phyloP scores from a whole-genome alignment of 352 stramenopile species.

The Globisporangium iwayamae region DNA sequence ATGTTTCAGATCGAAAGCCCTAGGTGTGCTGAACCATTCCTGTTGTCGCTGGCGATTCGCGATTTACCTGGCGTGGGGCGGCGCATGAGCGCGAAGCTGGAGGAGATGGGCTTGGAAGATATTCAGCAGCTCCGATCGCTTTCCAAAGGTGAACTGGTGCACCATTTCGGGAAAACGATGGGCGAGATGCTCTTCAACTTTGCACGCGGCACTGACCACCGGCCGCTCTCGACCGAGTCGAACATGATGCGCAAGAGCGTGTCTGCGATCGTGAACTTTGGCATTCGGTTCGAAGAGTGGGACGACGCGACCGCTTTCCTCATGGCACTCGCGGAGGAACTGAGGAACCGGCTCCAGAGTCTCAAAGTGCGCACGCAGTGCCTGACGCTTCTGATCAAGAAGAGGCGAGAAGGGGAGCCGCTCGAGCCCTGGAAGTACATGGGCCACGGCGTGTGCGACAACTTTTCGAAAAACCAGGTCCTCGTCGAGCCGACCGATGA shows the following conservation, averaged over 20 bases:
- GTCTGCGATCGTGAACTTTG: slow-evolving; percentile 91
- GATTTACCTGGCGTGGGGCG: slow-evolving; percentile 84
- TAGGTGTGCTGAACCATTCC: slow-evolving; percentile 51
- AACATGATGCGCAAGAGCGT: slow-evolving; percentile 86
- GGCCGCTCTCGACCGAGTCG: slow-evolving; percentile 60
- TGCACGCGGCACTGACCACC: slow-evolving; percentile 71
- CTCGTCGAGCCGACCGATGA: slow-evolving; percentile 58
- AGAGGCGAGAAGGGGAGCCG: slow-evolving; percentile 56
- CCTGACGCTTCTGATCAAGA: slow-evolving; percentile 85
- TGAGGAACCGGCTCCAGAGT: slow-evolving; percentile 55
- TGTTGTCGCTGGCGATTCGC: slow-evolving; percentile 57
- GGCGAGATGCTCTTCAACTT: slow-evolving; percentile 74
- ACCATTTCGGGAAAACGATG: slow-evolving; percentile 61
- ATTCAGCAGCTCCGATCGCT: slow-evolving; percentile 59
- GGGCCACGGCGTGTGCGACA: slow-evolving; percentile 84
- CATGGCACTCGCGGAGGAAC: slow-evolving; percentile 68
- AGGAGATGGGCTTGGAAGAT: slow-evolving; percentile 57
- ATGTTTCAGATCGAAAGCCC: slow-evolving; percentile 55
- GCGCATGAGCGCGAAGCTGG: slow-evolving; percentile 60
- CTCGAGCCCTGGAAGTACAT: slow-evolving; percentile 85
- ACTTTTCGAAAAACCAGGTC: slow-evolving; percentile 73
- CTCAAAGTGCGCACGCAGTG: slow-evolving; percentile 56
- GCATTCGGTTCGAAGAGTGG: slow-evolving; percentile 85
- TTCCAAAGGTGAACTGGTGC: slow-evolving; percentile 49
- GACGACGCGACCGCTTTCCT: slow-evolving; percentile 81